These are phyloP conservation scores for Candida palmyrensis DNA, from an alignment of 805 yeast genomes.

Conservation along the genomic window DNA sequence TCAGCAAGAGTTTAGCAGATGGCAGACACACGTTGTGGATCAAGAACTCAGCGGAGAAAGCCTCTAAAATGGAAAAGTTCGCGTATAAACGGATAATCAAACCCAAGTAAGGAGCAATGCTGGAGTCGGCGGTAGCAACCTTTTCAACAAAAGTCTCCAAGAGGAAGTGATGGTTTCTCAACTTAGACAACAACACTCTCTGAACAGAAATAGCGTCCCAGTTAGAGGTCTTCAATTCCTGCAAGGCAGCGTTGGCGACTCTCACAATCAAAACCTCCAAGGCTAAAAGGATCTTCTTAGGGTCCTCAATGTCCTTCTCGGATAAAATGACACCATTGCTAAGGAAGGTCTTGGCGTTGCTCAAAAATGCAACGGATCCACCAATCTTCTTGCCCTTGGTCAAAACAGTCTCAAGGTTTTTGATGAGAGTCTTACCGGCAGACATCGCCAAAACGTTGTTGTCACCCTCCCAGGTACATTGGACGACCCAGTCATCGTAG, in stretches of 20 bases:
- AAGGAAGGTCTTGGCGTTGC: constrained; percentile 19
- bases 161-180: constrained; percentile 47
- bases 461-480: constrained; percentile 98
- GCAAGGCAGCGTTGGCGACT: constrained; percentile 25
- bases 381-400: constrained; percentile 42
- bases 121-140: constrained; percentile 28
- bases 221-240: constrained; percentile 28
- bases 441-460: constrained; percentile 81
- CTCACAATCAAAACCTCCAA: constrained; percentile 36
- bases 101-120: constrained; percentile 45
- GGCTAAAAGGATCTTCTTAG: constrained; percentile 16
- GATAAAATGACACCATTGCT: constrained; percentile 11
- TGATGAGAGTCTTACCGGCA: constrained; percentile 73
- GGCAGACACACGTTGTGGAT: constrained; percentile 55
- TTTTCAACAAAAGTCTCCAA: constrained; percentile 34
- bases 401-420: constrained; percentile 34
- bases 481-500: constrained; percentile 92
- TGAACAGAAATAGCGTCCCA: constrained; percentile 45
- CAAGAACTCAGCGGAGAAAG: constrained; percentile 66
- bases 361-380: constrained; percentile 42
- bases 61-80: constrained; percentile 42
- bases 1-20: constrained; percentile 14
- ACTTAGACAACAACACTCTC: constrained; percentile 43
- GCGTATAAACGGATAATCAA: constrained; percentile 61
- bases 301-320: constrained; percentile 14